Evolutionary conservation across 2,329 filamentous ascomycete species (phyloP).

Genomic region (Fusarium bactridioides): DNA sequence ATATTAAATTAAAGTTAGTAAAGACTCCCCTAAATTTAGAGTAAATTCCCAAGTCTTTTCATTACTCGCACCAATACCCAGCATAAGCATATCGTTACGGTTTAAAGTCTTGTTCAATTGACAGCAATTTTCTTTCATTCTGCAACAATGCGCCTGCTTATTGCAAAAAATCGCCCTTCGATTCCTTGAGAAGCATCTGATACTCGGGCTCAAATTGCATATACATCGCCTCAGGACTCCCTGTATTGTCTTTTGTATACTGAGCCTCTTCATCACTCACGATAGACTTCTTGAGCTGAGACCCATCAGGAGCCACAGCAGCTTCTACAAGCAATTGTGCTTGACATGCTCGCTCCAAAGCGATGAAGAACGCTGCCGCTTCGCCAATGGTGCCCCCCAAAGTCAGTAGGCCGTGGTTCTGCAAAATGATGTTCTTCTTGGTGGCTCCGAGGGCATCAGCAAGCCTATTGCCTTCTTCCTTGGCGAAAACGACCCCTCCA

Average conservation of each 20-base stretch:
- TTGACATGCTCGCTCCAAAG: slow-evolving; percentile 72
- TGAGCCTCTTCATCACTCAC: slow-evolving; percentile 53
- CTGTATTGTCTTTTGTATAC: slow-evolving; percentile 42
- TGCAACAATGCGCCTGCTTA: background rate
- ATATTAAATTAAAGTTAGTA: too few species aligned
- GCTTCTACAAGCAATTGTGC: slow-evolving; percentile 73
- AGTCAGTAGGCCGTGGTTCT: slow-evolving; percentile 75
- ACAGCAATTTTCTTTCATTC: background rate
- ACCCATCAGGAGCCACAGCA: slow-evolving; percentile 50
- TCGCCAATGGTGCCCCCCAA: slow-evolving; percentile 75
- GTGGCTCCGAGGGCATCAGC: slow-evolving; percentile 65
- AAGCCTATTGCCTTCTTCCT: slow-evolving; percentile 69
- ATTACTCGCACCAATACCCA: background rate
- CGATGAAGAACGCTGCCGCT: slow-evolving; percentile 72
- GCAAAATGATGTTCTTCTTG: slow-evolving; percentile 68
- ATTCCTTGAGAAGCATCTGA: slow-evolving; percentile 19
- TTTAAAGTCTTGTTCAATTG: background rate
- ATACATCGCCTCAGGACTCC: slow-evolving; percentile 38
- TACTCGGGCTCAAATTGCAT: slow-evolving; percentile 40
- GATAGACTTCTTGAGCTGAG: slow-evolving; percentile 44
- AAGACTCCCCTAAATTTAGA: too few species aligned
- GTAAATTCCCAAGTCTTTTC: too few species aligned
- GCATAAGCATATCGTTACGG: background rate
- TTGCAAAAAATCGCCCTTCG: slow-evolving; percentile 28
- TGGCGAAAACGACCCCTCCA: slow-evolving; percentile 59